These are phyloP conservation scores for Handroanthus guayacan DNA, from an alignment of 257 asterid genomes.

Conservation along the genomic window DNA sequence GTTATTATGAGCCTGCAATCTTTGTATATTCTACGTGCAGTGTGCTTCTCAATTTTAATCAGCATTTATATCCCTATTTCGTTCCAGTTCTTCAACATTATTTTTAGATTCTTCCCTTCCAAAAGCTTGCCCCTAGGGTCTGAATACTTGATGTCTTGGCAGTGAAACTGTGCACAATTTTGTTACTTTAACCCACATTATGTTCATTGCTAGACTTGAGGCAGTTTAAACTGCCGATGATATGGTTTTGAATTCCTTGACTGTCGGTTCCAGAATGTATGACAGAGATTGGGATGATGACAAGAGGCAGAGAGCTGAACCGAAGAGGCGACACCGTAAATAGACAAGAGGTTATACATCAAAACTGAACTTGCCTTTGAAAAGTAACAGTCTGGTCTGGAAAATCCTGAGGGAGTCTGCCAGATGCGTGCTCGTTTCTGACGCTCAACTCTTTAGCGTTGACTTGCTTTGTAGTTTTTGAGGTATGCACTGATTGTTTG, in stretches of 20 bases:
- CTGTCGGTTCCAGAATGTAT: constrained; percentile 54
- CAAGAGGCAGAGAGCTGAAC: constrained; percentile 94
- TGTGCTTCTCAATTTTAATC: background rate
- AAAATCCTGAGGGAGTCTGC: background rate
- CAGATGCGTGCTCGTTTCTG: background rate
- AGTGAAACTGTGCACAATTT: background rate
- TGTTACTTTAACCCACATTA: constrained; percentile 1
- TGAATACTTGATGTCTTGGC: background rate
- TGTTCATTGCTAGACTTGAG: constrained; percentile 3
- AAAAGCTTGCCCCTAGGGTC: background rate
- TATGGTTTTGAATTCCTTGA: constrained; percentile 52
- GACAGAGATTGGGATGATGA: constrained; percentile 99
- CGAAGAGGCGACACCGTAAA: constrained; percentile 91
- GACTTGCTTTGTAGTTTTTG: constrained; percentile 20
- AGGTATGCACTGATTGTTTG: constrained; percentile 17
- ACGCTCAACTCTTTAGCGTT: constrained; percentile 1
- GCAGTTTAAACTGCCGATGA: background rate
- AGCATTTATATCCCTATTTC: background rate
- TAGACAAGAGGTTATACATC: constrained; percentile 28
- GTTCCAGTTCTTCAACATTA: background rate
- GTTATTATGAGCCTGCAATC: constrained; percentile 18
- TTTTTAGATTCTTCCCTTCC: background rate
- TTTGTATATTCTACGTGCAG: background rate
- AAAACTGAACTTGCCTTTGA: constrained; percentile 18
- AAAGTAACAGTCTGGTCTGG: background rate